Percentiles rank a stretch among this genome's conserved stretches.
Evolutionary conservation across 2,329 filamentous ascomycete genomes (phyloP).

Genomic region (Exophiala aquamarina): DNA sequence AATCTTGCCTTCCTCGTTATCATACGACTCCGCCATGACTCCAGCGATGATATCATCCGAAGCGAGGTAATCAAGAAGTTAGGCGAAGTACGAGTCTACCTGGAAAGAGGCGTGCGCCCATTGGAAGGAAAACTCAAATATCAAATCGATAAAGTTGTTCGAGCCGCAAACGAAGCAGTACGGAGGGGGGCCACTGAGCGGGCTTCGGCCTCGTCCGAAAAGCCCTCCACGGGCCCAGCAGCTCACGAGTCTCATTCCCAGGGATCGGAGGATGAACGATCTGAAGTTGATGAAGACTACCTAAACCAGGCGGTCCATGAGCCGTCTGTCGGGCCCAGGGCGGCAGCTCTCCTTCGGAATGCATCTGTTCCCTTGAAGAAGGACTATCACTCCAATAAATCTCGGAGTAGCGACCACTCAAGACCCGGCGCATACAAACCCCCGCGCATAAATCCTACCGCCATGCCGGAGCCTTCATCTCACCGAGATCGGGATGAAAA

Average conservation of each 20-base stretch:
- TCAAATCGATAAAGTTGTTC: constrained; percentile 91
- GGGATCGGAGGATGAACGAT: constrained; percentile 43
- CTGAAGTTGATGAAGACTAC: constrained; percentile 62
- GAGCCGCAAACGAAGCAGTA: constrained; percentile 75
- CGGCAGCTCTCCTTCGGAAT: constrained; percentile 19
- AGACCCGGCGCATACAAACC: constrained; percentile 75
- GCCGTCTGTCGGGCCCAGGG: constrained; percentile 12
- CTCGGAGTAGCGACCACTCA: too few species aligned
- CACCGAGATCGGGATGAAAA: constrained; percentile 61
- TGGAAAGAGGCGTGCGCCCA: constrained; percentile 89
- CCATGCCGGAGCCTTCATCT: constrained; percentile 63
- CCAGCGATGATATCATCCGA: constrained; percentile 31
- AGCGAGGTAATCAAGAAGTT: constrained; percentile 75
- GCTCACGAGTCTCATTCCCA: constrained; percentile 37
- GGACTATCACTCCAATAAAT: constrained; percentile 1
- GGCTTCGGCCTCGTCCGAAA: constrained; percentile 8
- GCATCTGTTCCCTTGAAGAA: background rate
- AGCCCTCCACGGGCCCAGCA: constrained; percentile 33
- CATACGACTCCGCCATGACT: constrained; percentile 65
- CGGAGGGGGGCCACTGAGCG: constrained; percentile 27
- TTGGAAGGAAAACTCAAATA: constrained; percentile 89
- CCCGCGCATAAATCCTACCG: constrained; percentile 80
- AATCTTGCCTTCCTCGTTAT: constrained; percentile 87
- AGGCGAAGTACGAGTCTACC: constrained; percentile 85
- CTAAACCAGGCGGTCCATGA: constrained; percentile 51